Base-by-base conservation (phyloP, 805 yeast species). In the Wickerhamomyces rabaulensis region DNA sequence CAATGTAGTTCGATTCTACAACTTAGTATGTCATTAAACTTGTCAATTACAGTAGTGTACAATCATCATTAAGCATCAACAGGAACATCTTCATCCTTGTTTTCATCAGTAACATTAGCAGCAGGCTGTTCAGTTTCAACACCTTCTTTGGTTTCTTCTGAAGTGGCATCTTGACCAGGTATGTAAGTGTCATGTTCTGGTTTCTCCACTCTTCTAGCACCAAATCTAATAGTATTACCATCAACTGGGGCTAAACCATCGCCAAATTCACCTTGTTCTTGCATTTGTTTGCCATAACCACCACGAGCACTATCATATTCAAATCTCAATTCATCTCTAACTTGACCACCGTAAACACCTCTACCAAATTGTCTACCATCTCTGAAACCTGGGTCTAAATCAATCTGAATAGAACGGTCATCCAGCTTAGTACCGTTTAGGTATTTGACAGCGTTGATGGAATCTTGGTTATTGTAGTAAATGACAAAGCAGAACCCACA, bases 341-440 rank as follows among this genome's bases (percentile, higher is more conserved):
- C 90, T 63, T 94, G 99, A 2, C 97, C 98, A 47, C 99, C 99
- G 51, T 79, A 82, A 15, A 78, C 75, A 40, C 98, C 98, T 58
- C 99, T 76, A 19, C 99, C 99, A 61, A 82, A 94, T 62, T 94
- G 98, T 54, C 99, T 75, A 1, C 99, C 99, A 56, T 92, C 97
- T 52, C 78, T 80, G 63, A 92, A 94, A 0, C 99, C 99, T 0
- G 97, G 97, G 61, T 94, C 99, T 56, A 95, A 72, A 67, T 94
- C 99, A 42, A 92, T 87, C 35, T 85, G 84, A 60, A 94, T 76
- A 35, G 75, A 70, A 51, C 87, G 81, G 43, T 91, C 95, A 60
- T 92, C 97, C 44, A 94, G 76, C 57, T 82, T 83, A 0, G 96
- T 89, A 45, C 81, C 84, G 55, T 87, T 82, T 42, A 94, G 69